A percentile compares a stretch with the other conserved stretches of the same genome.
Conservation (phyloP, 306 rosid genomes). For the Cucumis melo region DNA sequence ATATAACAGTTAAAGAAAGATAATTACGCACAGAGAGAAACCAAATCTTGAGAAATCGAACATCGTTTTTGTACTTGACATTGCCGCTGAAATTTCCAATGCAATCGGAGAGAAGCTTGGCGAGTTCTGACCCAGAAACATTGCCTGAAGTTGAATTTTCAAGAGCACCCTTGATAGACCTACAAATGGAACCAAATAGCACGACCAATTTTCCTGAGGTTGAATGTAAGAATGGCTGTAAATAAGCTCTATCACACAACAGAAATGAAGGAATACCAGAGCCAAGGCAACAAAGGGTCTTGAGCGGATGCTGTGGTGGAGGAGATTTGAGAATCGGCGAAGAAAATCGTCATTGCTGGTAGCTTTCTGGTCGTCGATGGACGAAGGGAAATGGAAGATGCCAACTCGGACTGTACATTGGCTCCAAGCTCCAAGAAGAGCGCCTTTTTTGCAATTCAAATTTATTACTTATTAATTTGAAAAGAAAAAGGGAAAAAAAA, state of each 20-base stretch:
- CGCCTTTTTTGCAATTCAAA: slow-evolving; percentile 3
- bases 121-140: slow-evolving; percentile 15
- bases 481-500: too few relatives aligned
- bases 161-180: slow-evolving; percentile 42
- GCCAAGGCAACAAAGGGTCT: slow-evolving; percentile 55
- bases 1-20: not conserved
- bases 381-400: not conserved
- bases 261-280: slow-evolving; percentile 25
- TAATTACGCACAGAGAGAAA: slow-evolving; percentile 40
- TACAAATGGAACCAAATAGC: slow-evolving; percentile 9
- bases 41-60: slow-evolving; percentile 78
- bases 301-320: not conserved
- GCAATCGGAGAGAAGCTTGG: slow-evolving; percentile 41
- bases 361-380: not conserved
- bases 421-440: not conserved
- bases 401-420: not conserved
- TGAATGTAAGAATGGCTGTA: not conserved
- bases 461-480: not conserved
- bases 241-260: not conserved
- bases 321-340: slow-evolving; percentile 5
- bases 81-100: slow-evolving; percentile 30
- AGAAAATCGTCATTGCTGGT: slow-evolving; percentile 19
- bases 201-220: not conserved
- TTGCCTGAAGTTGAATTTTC: slow-evolving; percentile 23
- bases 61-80: slow-evolving; percentile 43